Percentiles rank a stretch among this genome's conserved stretches.
Evolutionary conservation across 495 filamentous ascomycete genomes (phyloP).

Genomic region (Aspergillus ellipticus): DNA sequence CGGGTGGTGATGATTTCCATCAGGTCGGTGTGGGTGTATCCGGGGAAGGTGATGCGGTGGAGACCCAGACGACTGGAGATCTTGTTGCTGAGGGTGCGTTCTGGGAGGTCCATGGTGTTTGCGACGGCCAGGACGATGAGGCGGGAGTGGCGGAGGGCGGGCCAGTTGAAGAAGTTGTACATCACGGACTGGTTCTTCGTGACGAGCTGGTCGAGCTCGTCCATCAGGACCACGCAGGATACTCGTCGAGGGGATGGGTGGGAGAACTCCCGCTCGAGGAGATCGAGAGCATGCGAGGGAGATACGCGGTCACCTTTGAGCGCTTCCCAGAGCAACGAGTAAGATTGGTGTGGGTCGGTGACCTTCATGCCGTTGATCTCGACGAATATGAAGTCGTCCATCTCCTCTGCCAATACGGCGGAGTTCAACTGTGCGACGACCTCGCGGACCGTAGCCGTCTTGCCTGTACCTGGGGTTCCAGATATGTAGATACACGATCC

Average conservation of each 20-base stretch:
- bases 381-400: constrained; percentile 98
- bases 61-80: constrained; percentile 89
- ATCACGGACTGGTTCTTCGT: constrained; percentile 98
- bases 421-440: constrained; percentile 85
- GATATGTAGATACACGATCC: constrained; percentile 98
- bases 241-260: constrained; percentile 84
- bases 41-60: constrained; percentile 91
- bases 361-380: constrained; percentile 99
- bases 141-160: constrained; percentile 81
- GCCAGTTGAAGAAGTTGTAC: constrained; percentile 99
- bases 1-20: constrained; percentile 95
- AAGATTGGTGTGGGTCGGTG: constrained; percentile 95
- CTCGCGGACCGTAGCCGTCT: constrained; percentile 96
- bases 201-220: constrained; percentile 96
- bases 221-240: constrained; percentile 97
- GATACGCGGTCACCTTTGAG: constrained; percentile 89
- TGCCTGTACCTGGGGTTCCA: constrained; percentile 98
- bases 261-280: constrained; percentile 88
- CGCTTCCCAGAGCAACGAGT: constrained; percentile 93
- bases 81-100: constrained; percentile 95
- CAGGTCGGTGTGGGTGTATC: constrained; percentile 96
- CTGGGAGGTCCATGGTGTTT: constrained; percentile 98
- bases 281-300: constrained; percentile 83
- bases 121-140: constrained; percentile 96
- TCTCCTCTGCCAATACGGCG: constrained; percentile 80